Base-by-base conservation (phyloP, 257 asterid species). In the Solanum ossicruentum region DNA sequence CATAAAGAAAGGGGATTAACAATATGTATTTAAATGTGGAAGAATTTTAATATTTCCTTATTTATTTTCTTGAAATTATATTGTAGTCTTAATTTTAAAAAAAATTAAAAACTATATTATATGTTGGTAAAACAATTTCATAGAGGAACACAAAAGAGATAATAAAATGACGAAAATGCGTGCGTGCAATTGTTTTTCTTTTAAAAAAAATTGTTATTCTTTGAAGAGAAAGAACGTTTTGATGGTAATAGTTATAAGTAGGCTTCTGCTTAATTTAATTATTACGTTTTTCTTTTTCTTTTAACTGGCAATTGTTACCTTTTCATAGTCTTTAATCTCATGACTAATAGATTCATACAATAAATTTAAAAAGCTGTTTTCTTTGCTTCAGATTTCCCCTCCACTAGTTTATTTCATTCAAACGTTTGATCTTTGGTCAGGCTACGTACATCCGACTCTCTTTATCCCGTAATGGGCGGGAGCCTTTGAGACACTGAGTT, bases 331-430 rank as follows among this genome's bases (percentile, higher is more conserved):
- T 81, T 81, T 86, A 86, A 70, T 85, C 87, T 86, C 41, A 36
- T 36, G 17, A 52, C 12, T 78, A 78, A 78, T 82, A 71, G 54
- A 49, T 77, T 89, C 92, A 90, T 87, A 87, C 87, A 88, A 84
- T 66, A 43, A 78, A 78, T 79, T 86, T 88, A 85, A 79, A 87
- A 92, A 86, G 89, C 89, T 89, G 94, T 84, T 89, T 70, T 84
- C 79, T 85, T 82, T 87, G 88, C 84, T 83, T 85, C 93, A 87
- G 87, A 85, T 84, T 86, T 89, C 86, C 73, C 41, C 61, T 60
- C 72, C 72, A 60, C 85, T 13, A 72, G 84, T 80, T 83, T 63
- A 87, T 85, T 81, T 32, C 36, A 0, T 32, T 32, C 36, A 32
- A 32, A 32, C 3, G 3, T 32, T 32, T 32, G 36, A 32, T 32